Percentiles rank a stretch among this genome's conserved stretches.
phyloP scores from a whole-genome alignment of 1,139 yeast species.

The Lodderomyces elongisporus region DNA sequence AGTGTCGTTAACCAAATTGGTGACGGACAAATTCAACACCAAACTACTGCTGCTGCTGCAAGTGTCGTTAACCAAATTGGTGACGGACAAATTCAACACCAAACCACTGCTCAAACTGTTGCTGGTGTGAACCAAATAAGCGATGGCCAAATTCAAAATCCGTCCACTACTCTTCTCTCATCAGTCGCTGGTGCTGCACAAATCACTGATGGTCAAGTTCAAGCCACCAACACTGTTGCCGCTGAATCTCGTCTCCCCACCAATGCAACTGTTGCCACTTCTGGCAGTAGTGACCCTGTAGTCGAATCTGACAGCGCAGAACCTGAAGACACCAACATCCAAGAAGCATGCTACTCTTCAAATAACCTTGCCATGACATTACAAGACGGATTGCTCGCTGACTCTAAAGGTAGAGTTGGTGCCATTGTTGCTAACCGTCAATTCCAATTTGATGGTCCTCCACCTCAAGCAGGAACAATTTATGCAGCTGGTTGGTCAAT shows the following conservation, averaged over 20 bases:
- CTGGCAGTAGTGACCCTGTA: conserved; percentile 2
- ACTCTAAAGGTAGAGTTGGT: conserved; percentile 66
- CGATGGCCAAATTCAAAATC: conserved; percentile 35
- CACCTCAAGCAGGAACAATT: conserved; percentile 86
- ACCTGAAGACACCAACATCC: conserved; percentile 2
- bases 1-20: conserved; percentile 48
- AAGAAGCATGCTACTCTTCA: conserved; percentile 9
- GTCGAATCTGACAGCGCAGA: conserved; percentile 1
- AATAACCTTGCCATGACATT: conserved; percentile 40
- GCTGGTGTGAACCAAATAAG: conserved; percentile 27
- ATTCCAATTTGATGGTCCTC: conserved; percentile 88
- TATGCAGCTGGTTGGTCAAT: conserved; percentile 79
- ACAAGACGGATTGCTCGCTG: conserved; percentile 50
- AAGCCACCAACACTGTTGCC: conserved; percentile 12
- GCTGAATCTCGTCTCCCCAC: conserved; percentile 4
- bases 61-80: conserved; percentile 29
- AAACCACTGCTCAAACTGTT: conserved; percentile 30
- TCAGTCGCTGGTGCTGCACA: conserved; percentile 23
- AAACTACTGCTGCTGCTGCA: conserved; percentile 30
- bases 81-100: conserved; percentile 40
- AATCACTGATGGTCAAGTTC: conserved; percentile 11
- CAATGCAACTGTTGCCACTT: conserved; percentile 1
- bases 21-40: conserved; percentile 62
- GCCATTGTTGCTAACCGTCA: conserved; percentile 82
- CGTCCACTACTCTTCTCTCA: conserved; percentile 25